Percentiles rank a stretch among this genome's conserved stretches.
These are phyloP conservation scores for Calonectria crousiana DNA, from an alignment of 2,329 filamentous ascomycete species.

Conservation along the genomic window DNA sequence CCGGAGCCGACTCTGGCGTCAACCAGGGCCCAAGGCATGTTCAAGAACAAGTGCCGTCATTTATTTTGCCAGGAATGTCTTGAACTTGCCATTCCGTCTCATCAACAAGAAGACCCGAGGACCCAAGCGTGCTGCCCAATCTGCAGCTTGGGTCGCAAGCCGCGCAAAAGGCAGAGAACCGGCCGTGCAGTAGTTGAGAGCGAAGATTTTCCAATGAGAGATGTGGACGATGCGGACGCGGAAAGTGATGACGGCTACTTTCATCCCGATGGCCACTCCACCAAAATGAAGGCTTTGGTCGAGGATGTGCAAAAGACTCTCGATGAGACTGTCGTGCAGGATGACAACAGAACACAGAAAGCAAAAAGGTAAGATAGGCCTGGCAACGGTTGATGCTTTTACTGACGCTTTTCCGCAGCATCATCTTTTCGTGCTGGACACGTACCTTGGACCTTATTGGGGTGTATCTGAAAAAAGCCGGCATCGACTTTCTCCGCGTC, in stretches of 20 bases:
- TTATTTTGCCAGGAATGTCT: constrained; percentile 49
- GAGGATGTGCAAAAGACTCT: constrained; percentile 42
- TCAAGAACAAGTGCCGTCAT: constrained; percentile 45
- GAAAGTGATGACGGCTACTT: constrained; percentile 42
- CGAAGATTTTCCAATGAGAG: neutral
- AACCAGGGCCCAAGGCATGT: constrained; percentile 30
- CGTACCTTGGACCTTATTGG: constrained; percentile 54
- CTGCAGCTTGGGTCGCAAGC: neutral
- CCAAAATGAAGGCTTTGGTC: constrained; percentile 50
- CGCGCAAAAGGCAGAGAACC: neutral
- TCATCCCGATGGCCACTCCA: constrained; percentile 43
- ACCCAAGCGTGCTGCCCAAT: neutral
- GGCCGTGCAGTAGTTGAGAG: neutral
- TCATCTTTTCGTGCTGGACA: constrained; percentile 62
- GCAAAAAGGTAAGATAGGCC: neutral
- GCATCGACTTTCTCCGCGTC: constrained; percentile 52
- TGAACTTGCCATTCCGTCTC: constrained; percentile 31
- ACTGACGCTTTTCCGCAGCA: constrained; percentile 42
- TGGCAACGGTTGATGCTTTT: neutral
- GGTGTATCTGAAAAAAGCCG: constrained; percentile 41
- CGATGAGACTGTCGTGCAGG: neutral
- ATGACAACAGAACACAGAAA: neutral
- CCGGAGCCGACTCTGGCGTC: constrained; percentile 47
- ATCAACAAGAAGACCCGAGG: neutral
- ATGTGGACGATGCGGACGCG: constrained; percentile 20